Evolutionary conservation across 2,329 filamentous ascomycete species (phyloP).

Genomic region (Aspergillus brasiliensis): DNA sequence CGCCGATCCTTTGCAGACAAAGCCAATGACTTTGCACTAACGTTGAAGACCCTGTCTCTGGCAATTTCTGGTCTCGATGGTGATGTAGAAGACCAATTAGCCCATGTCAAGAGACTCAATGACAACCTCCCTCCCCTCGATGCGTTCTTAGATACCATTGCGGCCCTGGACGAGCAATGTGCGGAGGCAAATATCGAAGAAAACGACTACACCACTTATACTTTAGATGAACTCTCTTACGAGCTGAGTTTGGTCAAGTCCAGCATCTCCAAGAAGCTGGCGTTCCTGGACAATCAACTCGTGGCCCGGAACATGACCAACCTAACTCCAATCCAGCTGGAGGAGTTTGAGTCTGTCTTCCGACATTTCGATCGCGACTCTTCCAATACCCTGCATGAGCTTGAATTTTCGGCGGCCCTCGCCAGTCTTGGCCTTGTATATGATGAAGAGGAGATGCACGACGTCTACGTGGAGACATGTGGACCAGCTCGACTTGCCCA

Average conservation of each 20-base stretch:
- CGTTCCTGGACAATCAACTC: slow-evolving; percentile 97
- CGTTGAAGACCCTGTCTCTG: slow-evolving; percentile 89
- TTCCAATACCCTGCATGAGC: slow-evolving; percentile 84
- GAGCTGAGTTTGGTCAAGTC: slow-evolving; percentile 89
- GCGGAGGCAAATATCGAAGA: slow-evolving; percentile 97
- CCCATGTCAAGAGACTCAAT: slow-evolving; percentile 82
- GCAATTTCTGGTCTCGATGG: slow-evolving; percentile 97
- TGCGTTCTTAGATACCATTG: slow-evolving; percentile 85
- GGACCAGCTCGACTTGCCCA: slow-evolving; percentile 59
- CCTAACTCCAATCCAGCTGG: slow-evolving; percentile 93
- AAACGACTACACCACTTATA: slow-evolving; percentile 99
- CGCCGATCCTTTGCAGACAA: slow-evolving; percentile 94
- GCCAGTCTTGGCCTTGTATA: slow-evolving; percentile 96
- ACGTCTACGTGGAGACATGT: slow-evolving; percentile 87
- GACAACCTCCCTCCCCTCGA: slow-evolving; percentile 87
- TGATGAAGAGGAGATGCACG: slow-evolving; percentile 97
- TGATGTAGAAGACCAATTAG: slow-evolving; percentile 90
- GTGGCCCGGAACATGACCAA: slow-evolving; percentile 99
- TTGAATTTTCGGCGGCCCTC: slow-evolving; percentile 93
- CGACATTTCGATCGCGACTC: slow-evolving; percentile 95
- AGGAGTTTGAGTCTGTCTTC: slow-evolving; percentile 98
- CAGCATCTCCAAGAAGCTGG: slow-evolving; percentile 92
- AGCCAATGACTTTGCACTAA: slow-evolving; percentile 95
- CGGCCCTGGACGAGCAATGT: slow-evolving; percentile 82
- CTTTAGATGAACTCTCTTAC: slow-evolving; percentile 93